A percentile compares a stretch with the other conserved stretches of the same genome.
These are phyloP conservation scores for Ilyonectria mors-panacis DNA, from an alignment of 2,329 filamentous ascomycete genomes.

Conservation along the genomic window DNA sequence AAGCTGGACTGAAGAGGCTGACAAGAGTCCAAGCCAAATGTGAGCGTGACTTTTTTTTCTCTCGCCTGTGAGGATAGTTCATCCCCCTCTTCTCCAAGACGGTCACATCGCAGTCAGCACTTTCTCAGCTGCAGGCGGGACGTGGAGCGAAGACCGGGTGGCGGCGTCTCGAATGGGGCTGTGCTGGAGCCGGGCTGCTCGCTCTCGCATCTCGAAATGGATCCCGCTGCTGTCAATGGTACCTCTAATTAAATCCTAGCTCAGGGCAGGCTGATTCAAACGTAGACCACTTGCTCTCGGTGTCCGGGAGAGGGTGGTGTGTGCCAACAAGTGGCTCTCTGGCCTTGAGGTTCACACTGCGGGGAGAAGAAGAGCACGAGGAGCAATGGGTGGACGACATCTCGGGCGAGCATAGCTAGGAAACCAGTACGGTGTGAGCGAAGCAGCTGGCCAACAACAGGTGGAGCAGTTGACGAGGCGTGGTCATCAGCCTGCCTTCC, in stretches of 20 bases:
- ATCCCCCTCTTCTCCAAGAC: conserved; percentile 1
- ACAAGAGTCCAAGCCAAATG: conserved; percentile 1
- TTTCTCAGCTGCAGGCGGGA: conserved; percentile 21
- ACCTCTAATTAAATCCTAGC: conserved; percentile 21
- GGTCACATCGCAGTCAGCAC: conserved; percentile 12
- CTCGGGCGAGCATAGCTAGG: neutral
- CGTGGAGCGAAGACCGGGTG: conserved; percentile 17
- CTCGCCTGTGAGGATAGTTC: conserved; percentile 11
- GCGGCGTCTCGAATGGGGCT: conserved; percentile 28
- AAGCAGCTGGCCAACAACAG: conserved; percentile 2
- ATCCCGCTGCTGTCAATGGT: conserved; percentile 13
- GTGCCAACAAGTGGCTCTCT: neutral
- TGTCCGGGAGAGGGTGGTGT: neutral
- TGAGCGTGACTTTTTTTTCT: conserved; percentile 14
- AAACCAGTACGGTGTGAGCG: neutral
- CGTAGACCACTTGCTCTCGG: conserved; percentile 3
- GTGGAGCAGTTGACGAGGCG: conserved; percentile 20
- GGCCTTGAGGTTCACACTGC: neutral
- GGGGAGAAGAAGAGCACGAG: conserved; percentile 1
- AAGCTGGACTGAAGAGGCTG: neutral
- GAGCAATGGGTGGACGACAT: neutral
- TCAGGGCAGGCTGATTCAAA: neutral
- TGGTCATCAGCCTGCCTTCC: conserved; percentile 21
- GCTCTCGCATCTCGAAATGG: conserved; percentile 10
- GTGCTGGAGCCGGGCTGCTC: conserved; percentile 18